Evolutionary conservation across 2,329 filamentous ascomycete species (phyloP), one percentile per base, ranked within the genome.

Genomic region (Corniculantispora saksenae): DNA sequence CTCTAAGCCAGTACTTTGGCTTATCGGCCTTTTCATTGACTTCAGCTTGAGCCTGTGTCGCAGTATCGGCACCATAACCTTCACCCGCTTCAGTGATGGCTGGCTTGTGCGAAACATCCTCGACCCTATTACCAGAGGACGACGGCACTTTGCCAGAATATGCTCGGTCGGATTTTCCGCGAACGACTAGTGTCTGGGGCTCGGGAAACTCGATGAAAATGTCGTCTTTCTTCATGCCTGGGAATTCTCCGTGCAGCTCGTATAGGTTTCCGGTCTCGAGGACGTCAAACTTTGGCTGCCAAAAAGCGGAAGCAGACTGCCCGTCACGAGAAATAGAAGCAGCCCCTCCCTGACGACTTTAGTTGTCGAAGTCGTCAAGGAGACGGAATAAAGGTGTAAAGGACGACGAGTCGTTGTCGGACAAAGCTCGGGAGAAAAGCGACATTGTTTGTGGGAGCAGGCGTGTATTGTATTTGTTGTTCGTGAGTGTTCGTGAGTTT

Each of bases 121-220:
- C 81, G 64, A 86, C 77, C 61, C 76, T 74, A 60, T 76, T 79
- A 35, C 82, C 78, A 0, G 55, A 57, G 32, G 54, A 57, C 38
- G 54, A 57, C 13, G 82, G 81, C 12, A 81, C 78, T 8, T 77
- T 77, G 61, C 83, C 82, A 53, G 84, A 78, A 72, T 82, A 80
- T 68, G 78, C 78, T 68, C 84, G 83, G 32, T 62, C 59, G 7
- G 59, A 62, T 75, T 91, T 88, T 68, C 89, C 89, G 61, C 83
- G 83, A 74, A 92, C 81, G 64, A 84, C 83, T 13, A 91, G 78
- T 12, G 88, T 91, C 75, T 88, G 85, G 29, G 81, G 78, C 74
- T 91, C 88, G 66, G 84, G 86, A 81, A 91, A 91, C 72, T 91
- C 89, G 74, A 91, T 87, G 73, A 83, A 80, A 72, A 92, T 77